A percentile compares a stretch with the other conserved stretches of the same genome.
These are phyloP conservation scores for Sporothrix dimorphospora DNA, from an alignment of 2,329 filamentous ascomycete genomes.

Conservation along the genomic window DNA sequence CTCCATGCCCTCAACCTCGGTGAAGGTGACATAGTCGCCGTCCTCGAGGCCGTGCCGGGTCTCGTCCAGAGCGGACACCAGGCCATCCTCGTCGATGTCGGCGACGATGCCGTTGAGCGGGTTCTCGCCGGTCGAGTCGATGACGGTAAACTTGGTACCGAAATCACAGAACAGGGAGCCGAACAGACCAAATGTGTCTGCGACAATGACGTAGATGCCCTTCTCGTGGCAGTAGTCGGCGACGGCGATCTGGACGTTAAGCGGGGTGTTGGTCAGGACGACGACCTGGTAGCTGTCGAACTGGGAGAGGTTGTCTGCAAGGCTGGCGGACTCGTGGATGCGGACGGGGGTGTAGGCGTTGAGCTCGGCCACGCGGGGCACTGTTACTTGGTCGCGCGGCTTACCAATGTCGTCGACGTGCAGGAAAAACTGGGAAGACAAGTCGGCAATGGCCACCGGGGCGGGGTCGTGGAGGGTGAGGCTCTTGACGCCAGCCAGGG, in stretches of 20 bases:
- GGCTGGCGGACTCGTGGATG: slow-evolving; percentile 68
- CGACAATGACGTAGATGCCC: slow-evolving; percentile 84
- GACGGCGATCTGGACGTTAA: slow-evolving; percentile 79
- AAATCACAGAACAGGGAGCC: slow-evolving; percentile 98
- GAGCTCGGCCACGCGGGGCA: slow-evolving; percentile 86
- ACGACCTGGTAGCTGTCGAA: slow-evolving; percentile 92
- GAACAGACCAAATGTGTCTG: slow-evolving; percentile 92
- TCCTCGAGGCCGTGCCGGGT: slow-evolving; percentile 94
- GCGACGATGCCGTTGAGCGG: slow-evolving; percentile 87
- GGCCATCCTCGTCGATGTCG: slow-evolving; percentile 82
- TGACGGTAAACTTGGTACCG: slow-evolving; percentile 87
- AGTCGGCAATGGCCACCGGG: slow-evolving; percentile 80
- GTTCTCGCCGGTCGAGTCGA: slow-evolving; percentile 89
- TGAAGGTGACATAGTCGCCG: slow-evolving; percentile 94
- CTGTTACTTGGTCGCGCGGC: slow-evolving; percentile 82
- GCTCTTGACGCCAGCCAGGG: slow-evolving; percentile 96
- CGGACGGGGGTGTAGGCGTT: slow-evolving; percentile 94
- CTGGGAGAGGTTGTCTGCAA: slow-evolving; percentile 76
- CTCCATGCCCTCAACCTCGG: slow-evolving; percentile 91
- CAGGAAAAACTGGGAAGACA: slow-evolving; percentile 98
- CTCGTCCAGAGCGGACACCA: slow-evolving; percentile 93
- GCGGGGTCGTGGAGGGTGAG: slow-evolving; percentile 89
- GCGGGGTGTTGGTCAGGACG: slow-evolving; percentile 81
- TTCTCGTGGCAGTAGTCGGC: slow-evolving; percentile 94
- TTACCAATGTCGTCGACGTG: slow-evolving; percentile 87